Base-by-base conservation (phyloP, 2,329 filamentous ascomycete species). In the Phialemoniopsis sp. region DNA sequence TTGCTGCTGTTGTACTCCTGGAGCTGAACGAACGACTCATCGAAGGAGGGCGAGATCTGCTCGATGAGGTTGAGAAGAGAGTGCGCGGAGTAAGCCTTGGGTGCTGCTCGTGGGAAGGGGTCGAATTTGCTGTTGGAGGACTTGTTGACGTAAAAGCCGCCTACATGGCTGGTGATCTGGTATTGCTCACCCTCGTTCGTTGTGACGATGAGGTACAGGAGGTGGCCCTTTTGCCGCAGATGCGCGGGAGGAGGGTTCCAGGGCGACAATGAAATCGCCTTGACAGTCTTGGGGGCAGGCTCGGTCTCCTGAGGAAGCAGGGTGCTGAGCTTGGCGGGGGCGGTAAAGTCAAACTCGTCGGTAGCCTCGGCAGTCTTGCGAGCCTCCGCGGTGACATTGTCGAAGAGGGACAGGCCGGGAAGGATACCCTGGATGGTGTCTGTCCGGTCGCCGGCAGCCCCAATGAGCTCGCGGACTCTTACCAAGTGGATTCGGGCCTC, bases 211-310 rank as follows among this genome's bases (percentile, higher is more conserved):
- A 98, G 75, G 63, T 98, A 98, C 36, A 98, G 76, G 42, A 98
- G 71, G 61, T 98, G 93, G 16, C 93, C 93, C 58, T 87, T 89
- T 58, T 95, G 89, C 49, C 90, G 82, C 38, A 96, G 78, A 58
- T 95, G 81, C 59, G 91, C 89, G 34, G 93, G 93, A 31, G 91
- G 90, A 29, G 94, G 93, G 66, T 97, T 97, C 93, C 93, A 98
- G 6, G 89, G 76, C 13, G 93, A 97, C 21, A 98, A 71, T 21
- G 87, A 82, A 38, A 98, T 80, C 13, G 82, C 79, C 68, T 96
- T 97, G 51, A 98, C 76, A 1, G 90, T 95, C 73, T 91, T 96
- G 3, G 91, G 91, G 4, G 86, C 73, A 15, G 82, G 67, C 13
- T 83, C 77, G 44, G 82, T 73, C 29, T 74, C 62, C 38, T 74